These are phyloP conservation scores for Ensete glaucum DNA, from an alignment of 176 grass and related monocot species.

Conservation along the genomic window DNA sequence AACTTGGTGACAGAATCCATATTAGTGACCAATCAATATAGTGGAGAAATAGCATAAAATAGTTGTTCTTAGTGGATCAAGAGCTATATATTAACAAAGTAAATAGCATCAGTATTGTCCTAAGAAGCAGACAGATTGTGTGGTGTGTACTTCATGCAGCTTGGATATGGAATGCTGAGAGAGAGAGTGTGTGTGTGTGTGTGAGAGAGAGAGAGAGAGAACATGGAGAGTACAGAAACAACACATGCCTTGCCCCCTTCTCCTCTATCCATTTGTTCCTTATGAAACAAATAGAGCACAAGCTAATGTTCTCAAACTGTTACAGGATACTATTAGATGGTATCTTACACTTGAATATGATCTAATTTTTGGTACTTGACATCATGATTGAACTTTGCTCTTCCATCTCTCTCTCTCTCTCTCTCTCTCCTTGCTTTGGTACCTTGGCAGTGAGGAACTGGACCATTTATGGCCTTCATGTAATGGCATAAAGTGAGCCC, in stretches of 20 bases:
- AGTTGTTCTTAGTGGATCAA: not conserved
- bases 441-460: no score
- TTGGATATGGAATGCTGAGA: conserved; percentile 11
- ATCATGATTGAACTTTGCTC: not conserved
- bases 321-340: not conserved
- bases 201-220: not conserved
- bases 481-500: no score
- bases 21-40: no score
- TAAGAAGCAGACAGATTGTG: no score
- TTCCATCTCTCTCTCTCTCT: not conserved
- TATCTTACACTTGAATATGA: not conserved
- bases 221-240: not conserved
- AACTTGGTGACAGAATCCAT: no score
- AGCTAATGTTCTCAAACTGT: not conserved
- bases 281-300: not conserved
- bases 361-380: not conserved
- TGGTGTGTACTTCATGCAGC: no score
- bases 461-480: no score
- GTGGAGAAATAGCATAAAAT: no score
- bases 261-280: conserved; percentile 15
- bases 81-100: conserved; percentile 12
- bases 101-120: conserved; percentile 4
- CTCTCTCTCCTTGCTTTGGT: not conserved
- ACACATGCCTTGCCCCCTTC: not conserved
- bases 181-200: not conserved